A percentile compares a stretch with the other conserved stretches of the same genome.
Conservation (phyloP, 352 stramenopile genomes). For the Globisporangium abappressorium region DNA sequence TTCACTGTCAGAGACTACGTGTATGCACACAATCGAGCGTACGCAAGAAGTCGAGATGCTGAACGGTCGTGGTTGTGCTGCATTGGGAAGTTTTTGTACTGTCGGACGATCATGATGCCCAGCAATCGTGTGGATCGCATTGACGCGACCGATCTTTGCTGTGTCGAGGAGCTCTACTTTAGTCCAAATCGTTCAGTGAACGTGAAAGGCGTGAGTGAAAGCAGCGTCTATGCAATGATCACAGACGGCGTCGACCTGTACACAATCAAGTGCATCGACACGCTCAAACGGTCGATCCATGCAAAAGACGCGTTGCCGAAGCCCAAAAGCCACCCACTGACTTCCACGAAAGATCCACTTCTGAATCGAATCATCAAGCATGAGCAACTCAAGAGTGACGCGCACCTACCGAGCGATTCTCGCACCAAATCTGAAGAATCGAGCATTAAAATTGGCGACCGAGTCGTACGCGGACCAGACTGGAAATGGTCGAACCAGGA, state of each 20-base stretch:
- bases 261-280: conserved; percentile 66
- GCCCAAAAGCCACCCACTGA: conserved; percentile 11
- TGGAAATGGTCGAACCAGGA: conserved; percentile 86
- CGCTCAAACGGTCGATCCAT: conserved; percentile 32
- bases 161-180: conserved; percentile 60
- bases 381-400: conserved; percentile 8
- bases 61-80: conserved; percentile 78
- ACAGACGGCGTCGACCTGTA: conserved; percentile 57
- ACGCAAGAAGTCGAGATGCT: conserved; percentile 52
- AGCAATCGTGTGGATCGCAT: conserved; percentile 67
- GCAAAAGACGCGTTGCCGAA: conserved; percentile 33
- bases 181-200: conserved; percentile 31
- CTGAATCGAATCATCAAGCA: conserved; percentile 9
- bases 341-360: conserved; percentile 2
- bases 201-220: conserved; percentile 39
- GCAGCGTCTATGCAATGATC: conserved; percentile 73
- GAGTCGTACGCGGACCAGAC: conserved; percentile 66
- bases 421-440: conserved; percentile 8
- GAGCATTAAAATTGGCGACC: conserved; percentile 56
- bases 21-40: conserved; percentile 60
- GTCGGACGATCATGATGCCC: conserved; percentile 71
- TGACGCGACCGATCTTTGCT: conserved; percentile 28
- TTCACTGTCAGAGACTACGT: conserved; percentile 67
- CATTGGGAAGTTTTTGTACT: conserved; percentile 62
- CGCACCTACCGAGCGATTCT: conserved; percentile 10